phyloP scores from a whole-genome alignment of 768 basidiomycete species.

The Boletus vinaceobasis region DNA sequence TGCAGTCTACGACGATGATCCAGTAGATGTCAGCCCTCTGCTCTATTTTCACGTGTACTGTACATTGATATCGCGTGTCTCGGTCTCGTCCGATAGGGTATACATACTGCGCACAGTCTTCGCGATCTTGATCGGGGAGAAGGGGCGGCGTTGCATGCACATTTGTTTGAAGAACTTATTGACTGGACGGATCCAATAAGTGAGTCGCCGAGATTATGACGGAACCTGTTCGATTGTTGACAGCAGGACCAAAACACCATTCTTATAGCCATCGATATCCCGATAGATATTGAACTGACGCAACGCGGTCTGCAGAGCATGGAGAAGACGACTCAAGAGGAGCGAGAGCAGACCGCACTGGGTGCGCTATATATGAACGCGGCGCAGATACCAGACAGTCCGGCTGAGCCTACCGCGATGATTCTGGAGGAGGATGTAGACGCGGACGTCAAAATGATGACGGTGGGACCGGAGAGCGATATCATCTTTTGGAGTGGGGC shows the following conservation, averaged over 20 bases:
- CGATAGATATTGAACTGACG: conserved; percentile 49
- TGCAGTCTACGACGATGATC: conserved; percentile 88
- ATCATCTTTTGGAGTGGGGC: conserved; percentile 58
- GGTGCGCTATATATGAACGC: conserved; percentile 69
- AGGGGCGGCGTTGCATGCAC: conserved; percentile 79
- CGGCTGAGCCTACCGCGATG: conserved; percentile 60
- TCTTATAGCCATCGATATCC: conserved; percentile 58
- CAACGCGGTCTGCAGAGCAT: conserved; percentile 64
- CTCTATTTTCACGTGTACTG: conserved; percentile 40
- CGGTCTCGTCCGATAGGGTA: conserved; percentile 55
- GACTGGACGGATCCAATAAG: conserved; percentile 83
- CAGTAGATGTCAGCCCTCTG: conserved; percentile 72
- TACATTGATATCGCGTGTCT: conserved; percentile 50
- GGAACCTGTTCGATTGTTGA: conserved; percentile 20
- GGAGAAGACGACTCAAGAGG: conserved; percentile 69
- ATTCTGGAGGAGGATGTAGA: conserved; percentile 71
- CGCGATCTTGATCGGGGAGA: conserved; percentile 88
- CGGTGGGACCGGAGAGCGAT: conserved; percentile 65
- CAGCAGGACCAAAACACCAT: conserved; percentile 2
- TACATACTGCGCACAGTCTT: conserved; percentile 64
- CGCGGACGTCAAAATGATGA: conserved; percentile 59
- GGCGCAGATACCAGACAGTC: conserved; percentile 73
- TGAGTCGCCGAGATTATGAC: conserved; percentile 42
- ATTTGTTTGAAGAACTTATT: conserved; percentile 79
- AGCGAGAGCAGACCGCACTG: conserved; percentile 74